A percentile compares a stretch with the other conserved stretches of the same genome.
phyloP scores from a whole-genome alignment of 352 stramenopile species.

The Pythium guiyangense region DNA sequence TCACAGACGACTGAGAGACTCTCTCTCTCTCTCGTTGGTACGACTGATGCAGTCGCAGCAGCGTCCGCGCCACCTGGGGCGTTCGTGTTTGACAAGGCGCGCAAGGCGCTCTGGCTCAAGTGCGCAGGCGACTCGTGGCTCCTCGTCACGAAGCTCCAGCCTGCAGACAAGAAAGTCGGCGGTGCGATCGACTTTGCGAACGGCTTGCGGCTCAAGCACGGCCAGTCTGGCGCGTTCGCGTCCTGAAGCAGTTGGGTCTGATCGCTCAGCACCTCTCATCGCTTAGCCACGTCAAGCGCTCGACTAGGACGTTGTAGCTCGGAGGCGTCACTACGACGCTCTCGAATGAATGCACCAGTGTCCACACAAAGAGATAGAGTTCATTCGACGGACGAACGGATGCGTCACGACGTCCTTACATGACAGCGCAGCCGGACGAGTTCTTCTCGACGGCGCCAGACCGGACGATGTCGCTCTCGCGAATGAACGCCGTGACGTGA shows the following conservation, averaged over 20 bases:
- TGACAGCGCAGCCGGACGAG: conserved; percentile 57
- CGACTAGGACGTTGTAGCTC: no score
- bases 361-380: no score
- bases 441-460: conserved; percentile 52
- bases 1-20: no score
- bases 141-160: conserved; percentile 63
- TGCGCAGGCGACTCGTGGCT: conserved; percentile 55
- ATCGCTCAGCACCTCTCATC: no score
- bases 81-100: conserved; percentile 79
- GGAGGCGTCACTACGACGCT: no score
- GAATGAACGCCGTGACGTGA: conserved; percentile 63
- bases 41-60: background rate
- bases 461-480: conserved; percentile 45
- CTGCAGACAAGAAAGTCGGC: conserved; percentile 58
- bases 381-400: no score
- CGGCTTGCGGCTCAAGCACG: conserved; percentile 65
- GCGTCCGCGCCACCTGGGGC: conserved; percentile 16
- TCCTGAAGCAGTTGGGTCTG: background rate
- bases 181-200: conserved; percentile 76
- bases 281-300: no score
- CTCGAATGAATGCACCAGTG: no score
- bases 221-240: conserved; percentile 43
- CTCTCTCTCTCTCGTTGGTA: background rate
- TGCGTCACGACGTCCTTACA: conserved; percentile 50
- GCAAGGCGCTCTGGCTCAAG: conserved; percentile 65